Percentiles rank a stretch among this genome's conserved stretches.
Evolutionary conservation across 805 yeast species (phyloP).

Genomic region (Sugiyamaella valdiviana): DNA sequence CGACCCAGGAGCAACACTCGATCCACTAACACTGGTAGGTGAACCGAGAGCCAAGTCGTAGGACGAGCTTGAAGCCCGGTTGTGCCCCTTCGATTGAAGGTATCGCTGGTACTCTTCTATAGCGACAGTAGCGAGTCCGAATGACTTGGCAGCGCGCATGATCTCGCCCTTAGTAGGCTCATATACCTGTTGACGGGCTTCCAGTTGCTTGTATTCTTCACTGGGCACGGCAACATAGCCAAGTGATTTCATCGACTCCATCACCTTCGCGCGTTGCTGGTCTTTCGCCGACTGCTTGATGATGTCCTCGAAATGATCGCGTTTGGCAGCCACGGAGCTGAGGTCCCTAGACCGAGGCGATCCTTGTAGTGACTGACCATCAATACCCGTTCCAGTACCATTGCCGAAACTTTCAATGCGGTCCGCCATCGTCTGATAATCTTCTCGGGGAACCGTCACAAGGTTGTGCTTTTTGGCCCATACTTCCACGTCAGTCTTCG

Average conservation of each 20-base stretch:
- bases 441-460: slow-evolving; percentile 22
- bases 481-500: slow-evolving; percentile 19
- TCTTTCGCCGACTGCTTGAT: slow-evolving; percentile 19
- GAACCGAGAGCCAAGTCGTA: neutral
- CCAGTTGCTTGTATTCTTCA: slow-evolving; percentile 32
- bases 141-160: slow-evolving; percentile 35
- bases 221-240: slow-evolving; percentile 32
- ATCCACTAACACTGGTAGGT: neutral
- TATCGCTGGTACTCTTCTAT: slow-evolving; percentile 39
- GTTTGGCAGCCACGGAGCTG: slow-evolving; percentile 26
- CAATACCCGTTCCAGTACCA: neutral
- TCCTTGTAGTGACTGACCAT: slow-evolving; percentile 1
- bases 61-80: neutral
- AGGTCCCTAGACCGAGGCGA: slow-evolving; percentile 9
- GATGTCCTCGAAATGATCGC: slow-evolving; percentile 28
- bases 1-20: neutral
- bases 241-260: slow-evolving; percentile 27
- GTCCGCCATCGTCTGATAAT: slow-evolving; percentile 12
- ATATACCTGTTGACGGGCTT: slow-evolving; percentile 27
- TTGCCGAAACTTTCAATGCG: slow-evolving; percentile 18
- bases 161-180: slow-evolving; percentile 32
- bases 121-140: slow-evolving; percentile 41
- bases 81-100: slow-evolving; percentile 19
- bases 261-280: slow-evolving; percentile 25
- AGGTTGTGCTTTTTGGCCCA: slow-evolving; percentile 27